Evolutionary conservation across 768 basidiomycete genomes (phyloP).

Genomic region (Lactarius hengduanensis): DNA sequence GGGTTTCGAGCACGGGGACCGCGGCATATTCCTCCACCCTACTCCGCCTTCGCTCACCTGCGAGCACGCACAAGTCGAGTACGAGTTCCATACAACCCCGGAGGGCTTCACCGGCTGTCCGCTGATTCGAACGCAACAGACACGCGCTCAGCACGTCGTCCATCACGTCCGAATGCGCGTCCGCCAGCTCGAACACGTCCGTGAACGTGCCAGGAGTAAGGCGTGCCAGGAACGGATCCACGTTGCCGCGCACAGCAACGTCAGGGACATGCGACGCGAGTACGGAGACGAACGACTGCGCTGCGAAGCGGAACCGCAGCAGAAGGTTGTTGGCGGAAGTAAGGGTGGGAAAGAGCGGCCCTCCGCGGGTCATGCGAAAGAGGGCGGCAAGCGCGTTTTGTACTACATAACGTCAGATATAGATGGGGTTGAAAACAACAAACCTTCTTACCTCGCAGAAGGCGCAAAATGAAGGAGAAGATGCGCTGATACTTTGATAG

Average conservation of each 20-base stretch:
- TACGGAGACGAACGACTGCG: constrained; percentile 65
- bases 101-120: constrained; percentile 61
- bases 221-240: constrained; percentile 58
- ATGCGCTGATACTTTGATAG: constrained; percentile 85
- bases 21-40: constrained; percentile 64
- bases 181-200: constrained; percentile 74
- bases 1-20: constrained; percentile 51
- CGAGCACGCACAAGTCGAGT: constrained; percentile 63
- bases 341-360: constrained; percentile 60
- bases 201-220: constrained; percentile 40
- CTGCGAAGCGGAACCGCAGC: constrained; percentile 69
- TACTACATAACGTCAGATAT: constrained; percentile 41
- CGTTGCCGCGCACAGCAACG: constrained; percentile 76
- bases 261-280: constrained; percentile 75
- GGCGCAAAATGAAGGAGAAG: constrained; percentile 74
- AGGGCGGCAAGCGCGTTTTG: constrained; percentile 64
- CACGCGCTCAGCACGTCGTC: constrained; percentile 78
- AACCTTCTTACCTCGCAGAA: constrained; percentile 63
- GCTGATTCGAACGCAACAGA: constrained; percentile 66
- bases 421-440: neutral
- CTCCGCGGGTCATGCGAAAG: constrained; percentile 57
- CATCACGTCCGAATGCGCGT: constrained; percentile 63
- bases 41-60: constrained; percentile 56
- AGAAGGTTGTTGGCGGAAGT: constrained; percentile 51
- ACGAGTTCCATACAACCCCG: constrained; percentile 61